Conservation (phyloP, 2,329 filamentous ascomycete species). For the Atkinsonella hypoxylon region DNA sequence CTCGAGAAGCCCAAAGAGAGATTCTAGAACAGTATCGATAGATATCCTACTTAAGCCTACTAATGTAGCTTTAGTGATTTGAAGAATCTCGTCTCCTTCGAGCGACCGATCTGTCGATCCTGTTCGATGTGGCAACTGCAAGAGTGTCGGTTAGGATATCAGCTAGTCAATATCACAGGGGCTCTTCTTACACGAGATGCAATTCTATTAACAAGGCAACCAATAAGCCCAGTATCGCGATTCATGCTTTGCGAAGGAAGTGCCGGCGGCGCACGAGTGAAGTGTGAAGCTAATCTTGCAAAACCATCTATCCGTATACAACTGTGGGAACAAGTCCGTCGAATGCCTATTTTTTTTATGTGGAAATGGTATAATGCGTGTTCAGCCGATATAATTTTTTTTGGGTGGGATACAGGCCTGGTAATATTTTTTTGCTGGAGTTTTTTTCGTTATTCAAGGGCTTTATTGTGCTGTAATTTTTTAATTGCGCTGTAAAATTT, state of each 20-base stretch:
- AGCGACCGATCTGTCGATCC: conserved; percentile 5
- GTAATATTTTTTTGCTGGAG: no score
- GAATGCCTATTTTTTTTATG: no score
- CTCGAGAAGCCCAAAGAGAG: conserved; percentile 45
- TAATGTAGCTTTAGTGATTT: conserved; percentile 48
- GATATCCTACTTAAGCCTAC: conserved; percentile 45
- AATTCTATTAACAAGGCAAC: conserved; percentile 50
- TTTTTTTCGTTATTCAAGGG: no score
- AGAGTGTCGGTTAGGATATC: background rate
- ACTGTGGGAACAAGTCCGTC: no score
- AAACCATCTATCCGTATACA: no score
- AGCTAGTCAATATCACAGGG: background rate
- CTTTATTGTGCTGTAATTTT: no score
- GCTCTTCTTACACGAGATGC: conserved; percentile 40
- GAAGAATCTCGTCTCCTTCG: conserved; percentile 46
- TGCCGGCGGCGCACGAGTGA: conserved; percentile 1
- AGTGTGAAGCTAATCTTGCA: no score
- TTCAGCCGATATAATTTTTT: no score
- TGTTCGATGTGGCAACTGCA: conserved; percentile 9
- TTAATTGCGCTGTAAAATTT: no score
- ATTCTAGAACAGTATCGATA: conserved; percentile 42
- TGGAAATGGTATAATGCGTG: no score
- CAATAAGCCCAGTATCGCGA: conserved; percentile 46
- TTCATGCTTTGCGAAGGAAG: conserved; percentile 32
- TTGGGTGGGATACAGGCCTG: no score